phyloP scores from a whole-genome alignment of 148 eudicot species.

The Silene uniflora region DNA sequence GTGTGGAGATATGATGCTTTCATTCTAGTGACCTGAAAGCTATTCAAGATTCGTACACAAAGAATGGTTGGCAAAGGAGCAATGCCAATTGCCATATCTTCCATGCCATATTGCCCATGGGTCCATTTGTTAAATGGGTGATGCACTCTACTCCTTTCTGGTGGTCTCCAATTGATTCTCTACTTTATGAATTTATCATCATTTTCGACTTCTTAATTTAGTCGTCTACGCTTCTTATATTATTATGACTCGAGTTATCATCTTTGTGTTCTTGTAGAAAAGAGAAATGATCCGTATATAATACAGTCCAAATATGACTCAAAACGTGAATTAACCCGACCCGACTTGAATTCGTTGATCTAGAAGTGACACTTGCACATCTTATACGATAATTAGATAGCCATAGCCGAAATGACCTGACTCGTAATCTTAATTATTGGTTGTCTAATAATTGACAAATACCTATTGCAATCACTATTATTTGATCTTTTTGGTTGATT shows the following conservation, averaged over 20 bases:
- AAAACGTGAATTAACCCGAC: neutral
- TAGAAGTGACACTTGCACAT: too few species aligned
- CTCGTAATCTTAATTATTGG: too few species aligned
- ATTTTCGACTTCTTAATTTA: neutral
- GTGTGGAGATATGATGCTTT: constrained; percentile 19
- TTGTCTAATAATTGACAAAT: too few species aligned
- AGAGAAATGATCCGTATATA: too few species aligned
- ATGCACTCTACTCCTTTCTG: neutral
- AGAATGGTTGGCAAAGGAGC: constrained; percentile 25
- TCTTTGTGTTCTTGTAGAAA: too few species aligned
- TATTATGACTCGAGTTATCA: neutral
- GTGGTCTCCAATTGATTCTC: constrained; percentile 10
- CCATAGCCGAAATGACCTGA: neutral
- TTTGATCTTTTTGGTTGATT: constrained; percentile 13
- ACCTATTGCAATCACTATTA: constrained; percentile 7
- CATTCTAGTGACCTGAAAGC: constrained; percentile 3
- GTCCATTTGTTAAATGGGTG: neutral
- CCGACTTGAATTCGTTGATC: too few species aligned
- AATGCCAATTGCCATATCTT: neutral
- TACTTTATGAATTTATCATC: neutral
- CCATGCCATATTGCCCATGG: too few species aligned
- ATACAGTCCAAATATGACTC: neutral
- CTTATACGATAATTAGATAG: too few species aligned
- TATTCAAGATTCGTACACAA: constrained; percentile 19
- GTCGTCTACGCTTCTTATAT: too few species aligned